Evolutionary conservation across 257 asterid genomes (phyloP).

Genomic region (Marsdenia floribunda): DNA sequence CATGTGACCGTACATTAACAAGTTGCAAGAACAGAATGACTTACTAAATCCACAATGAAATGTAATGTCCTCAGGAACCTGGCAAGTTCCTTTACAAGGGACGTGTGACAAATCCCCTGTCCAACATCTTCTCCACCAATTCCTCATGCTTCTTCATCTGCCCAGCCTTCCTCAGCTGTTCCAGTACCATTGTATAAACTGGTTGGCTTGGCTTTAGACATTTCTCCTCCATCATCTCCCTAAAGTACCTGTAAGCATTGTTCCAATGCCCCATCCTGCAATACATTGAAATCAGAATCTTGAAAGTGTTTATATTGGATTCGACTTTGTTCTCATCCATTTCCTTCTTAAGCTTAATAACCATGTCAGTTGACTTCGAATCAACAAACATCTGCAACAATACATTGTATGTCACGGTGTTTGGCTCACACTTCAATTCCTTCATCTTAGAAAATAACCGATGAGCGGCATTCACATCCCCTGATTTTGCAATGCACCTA

Average conservation of each 20-base stretch:
- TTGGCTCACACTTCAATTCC: slow-evolving; percentile 56
- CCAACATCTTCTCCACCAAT: slow-evolving; percentile 72
- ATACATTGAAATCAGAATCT: slow-evolving; percentile 60
- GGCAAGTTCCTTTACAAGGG: slow-evolving; percentile 16
- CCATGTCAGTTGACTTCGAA: slow-evolving; percentile 77
- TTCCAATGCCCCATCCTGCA: slow-evolving; percentile 92
- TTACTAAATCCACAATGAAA: neutral
- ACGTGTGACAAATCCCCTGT: slow-evolving; percentile 52
- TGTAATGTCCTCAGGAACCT: neutral
- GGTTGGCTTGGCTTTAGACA: slow-evolving; percentile 55
- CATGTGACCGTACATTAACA: neutral
- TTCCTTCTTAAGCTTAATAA: slow-evolving; percentile 76
- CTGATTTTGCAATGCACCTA: slow-evolving; percentile 57
- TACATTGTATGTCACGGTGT: slow-evolving; percentile 64
- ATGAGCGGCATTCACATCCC: slow-evolving; percentile 82
- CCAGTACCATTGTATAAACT: slow-evolving; percentile 66
- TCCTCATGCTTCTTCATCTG: slow-evolving; percentile 90
- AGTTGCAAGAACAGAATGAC: neutral
- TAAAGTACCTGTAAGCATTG: slow-evolving; percentile 60
- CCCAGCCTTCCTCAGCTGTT: slow-evolving; percentile 71
- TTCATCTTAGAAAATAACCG: slow-evolving; percentile 63
- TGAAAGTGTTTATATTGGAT: slow-evolving; percentile 72
- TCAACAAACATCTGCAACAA: slow-evolving; percentile 86
- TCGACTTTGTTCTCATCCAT: slow-evolving; percentile 72
- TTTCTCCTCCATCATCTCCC: slow-evolving; percentile 82